phyloP scores from a whole-genome alignment of 306 rosid species.

The Gynostemma pentaphyllum region DNA sequence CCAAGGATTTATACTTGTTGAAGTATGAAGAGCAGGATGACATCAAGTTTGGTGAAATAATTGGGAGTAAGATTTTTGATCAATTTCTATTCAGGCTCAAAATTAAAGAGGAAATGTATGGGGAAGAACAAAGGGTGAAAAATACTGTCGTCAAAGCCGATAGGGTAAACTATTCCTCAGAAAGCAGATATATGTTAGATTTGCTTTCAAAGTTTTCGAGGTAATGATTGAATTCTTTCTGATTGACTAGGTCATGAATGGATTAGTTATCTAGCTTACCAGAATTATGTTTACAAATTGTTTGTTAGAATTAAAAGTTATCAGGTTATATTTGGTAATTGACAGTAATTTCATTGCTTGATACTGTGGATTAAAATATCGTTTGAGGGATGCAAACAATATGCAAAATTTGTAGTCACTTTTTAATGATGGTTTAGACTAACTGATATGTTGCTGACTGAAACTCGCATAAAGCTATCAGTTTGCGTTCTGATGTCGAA shows the following conservation, averaged over 20 bases:
- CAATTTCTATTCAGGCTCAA: constrained; percentile 66
- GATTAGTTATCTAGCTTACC: background rate
- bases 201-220: constrained; percentile 39
- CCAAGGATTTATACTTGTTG: constrained; percentile 65
- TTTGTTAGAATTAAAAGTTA: background rate
- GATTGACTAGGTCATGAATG: background rate
- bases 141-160: constrained; percentile 82
- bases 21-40: constrained; percentile 69
- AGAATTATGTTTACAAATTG: background rate
- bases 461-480: background rate
- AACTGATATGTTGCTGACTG: background rate
- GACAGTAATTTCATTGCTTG: background rate
- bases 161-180: constrained; percentile 53
- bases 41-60: constrained; percentile 44
- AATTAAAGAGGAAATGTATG: constrained; percentile 75
- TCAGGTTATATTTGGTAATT: constrained; percentile 1
- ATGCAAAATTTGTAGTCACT: background rate
- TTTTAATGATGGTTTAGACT: background rate
- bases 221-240: constrained; percentile 18
- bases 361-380: background rate
- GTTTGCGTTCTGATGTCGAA: background rate
- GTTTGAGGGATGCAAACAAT: background rate
- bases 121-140: constrained; percentile 86
- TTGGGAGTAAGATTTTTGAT: constrained; percentile 53
- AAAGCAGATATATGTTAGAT: constrained; percentile 61